Conservation (phyloP, 306 rosid genomes). For the Luffa acutangula region DNA sequence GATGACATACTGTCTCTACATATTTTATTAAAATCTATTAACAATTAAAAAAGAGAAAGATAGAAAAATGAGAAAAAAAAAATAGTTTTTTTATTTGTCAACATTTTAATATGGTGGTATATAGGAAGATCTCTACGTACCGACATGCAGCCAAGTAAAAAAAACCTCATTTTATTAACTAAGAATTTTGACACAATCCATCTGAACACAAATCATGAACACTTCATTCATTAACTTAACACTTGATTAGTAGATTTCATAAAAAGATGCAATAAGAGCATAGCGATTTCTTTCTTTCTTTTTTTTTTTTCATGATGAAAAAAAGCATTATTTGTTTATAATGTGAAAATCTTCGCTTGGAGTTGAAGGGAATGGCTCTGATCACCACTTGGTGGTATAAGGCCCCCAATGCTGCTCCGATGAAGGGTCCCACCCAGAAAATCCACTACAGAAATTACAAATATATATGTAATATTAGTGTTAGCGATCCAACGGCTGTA, state of each 20-base stretch:
- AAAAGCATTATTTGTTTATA: neutral
- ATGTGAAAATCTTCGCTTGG: constrained; percentile 14
- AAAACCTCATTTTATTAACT: neutral
- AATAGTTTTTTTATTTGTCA: too few species aligned
- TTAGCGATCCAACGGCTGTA: too few species aligned
- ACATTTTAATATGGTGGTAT: too few species aligned
- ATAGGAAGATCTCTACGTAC: too few species aligned
- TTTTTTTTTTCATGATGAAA: neutral
- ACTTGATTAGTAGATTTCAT: neutral
- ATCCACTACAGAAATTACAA: constrained; percentile 60
- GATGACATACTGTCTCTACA: too few species aligned
- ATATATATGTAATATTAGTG: too few species aligned
- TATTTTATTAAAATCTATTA: too few species aligned
- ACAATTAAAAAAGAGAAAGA: too few species aligned
- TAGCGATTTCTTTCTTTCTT: too few species aligned
- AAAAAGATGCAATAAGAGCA: neutral
- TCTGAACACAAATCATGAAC: neutral
- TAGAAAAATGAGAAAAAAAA: too few species aligned
- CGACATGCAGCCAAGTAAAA: too few species aligned
- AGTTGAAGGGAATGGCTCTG: constrained; percentile 52
- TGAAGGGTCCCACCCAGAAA: constrained; percentile 62
- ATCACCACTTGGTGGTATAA: constrained; percentile 46
- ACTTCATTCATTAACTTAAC: neutral
- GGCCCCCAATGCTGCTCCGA: constrained; percentile 53
- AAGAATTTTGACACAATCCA: neutral